phyloP scores from a whole-genome alignment of 192 early-diverging fungal genomes.

The Endogone sp. region DNA sequence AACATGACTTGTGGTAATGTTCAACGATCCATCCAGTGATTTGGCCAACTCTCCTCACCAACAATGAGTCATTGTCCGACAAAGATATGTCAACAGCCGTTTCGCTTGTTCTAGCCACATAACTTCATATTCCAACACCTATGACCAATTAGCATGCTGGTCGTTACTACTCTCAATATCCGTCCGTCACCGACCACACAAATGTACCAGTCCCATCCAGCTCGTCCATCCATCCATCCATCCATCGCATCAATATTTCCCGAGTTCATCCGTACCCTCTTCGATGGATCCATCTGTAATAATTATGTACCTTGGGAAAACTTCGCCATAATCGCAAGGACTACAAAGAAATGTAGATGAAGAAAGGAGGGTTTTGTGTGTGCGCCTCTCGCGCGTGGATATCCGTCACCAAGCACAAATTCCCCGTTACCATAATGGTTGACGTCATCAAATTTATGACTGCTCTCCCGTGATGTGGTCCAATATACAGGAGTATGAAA shows the following conservation, averaged over 20 bases:
- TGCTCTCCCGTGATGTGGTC: no score
- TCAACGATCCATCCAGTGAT: background rate
- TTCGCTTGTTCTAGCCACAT: no score
- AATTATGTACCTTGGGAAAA: background rate
- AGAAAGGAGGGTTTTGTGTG: background rate
- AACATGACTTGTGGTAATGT: background rate
- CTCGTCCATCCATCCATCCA: constrained; percentile 6
- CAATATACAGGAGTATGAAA: no score
- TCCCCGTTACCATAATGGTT: background rate
- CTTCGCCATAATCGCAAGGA: background rate
- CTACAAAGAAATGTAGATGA: background rate
- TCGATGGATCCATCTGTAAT: background rate
- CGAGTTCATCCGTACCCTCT: background rate
- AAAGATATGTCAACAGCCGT: background rate
- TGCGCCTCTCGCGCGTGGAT: background rate
- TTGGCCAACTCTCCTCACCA: background rate
- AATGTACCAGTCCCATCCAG: constrained; percentile 5
- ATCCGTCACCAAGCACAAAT: background rate
- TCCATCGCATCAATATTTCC: constrained; percentile 11
- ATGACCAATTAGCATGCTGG: no score
- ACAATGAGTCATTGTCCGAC: background rate
- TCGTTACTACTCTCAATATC: no score
- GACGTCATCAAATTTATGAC: no score
- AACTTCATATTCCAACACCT: no score
- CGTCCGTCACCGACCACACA: no score